Conservation (phyloP, 352 stramenopile species). For the Phytophthora podocarpi region DNA sequence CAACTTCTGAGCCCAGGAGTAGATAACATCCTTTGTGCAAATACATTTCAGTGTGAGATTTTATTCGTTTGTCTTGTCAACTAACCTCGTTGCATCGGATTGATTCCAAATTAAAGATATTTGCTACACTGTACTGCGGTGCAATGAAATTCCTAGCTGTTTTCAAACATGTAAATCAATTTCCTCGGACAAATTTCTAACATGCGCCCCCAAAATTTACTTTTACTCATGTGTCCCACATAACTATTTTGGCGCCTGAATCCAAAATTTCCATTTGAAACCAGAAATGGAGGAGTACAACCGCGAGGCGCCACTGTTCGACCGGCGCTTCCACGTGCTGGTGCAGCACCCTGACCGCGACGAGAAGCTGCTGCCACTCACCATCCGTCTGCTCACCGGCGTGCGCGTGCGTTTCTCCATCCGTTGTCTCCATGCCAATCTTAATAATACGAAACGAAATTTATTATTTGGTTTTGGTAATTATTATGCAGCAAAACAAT, state of each 20-base stretch:
- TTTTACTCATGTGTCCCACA: too few relatives aligned
- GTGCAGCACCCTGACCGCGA: slow-evolving; percentile 83
- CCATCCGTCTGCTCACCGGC: slow-evolving; percentile 76
- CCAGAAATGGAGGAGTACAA: slow-evolving; percentile 89
- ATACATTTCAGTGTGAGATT: too few relatives aligned
- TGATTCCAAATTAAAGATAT: too few relatives aligned
- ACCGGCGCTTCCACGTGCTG: slow-evolving; percentile 82
- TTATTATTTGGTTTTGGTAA: not conserved
- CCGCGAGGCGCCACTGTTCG: slow-evolving; percentile 81
- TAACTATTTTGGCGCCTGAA: slow-evolving; percentile 22
- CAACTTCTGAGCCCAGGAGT: not conserved
- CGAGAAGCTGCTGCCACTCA: slow-evolving; percentile 77
- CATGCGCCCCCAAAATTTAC: too few relatives aligned
- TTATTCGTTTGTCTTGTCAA: too few relatives aligned
- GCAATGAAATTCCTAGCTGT: too few relatives aligned
- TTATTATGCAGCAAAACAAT: slow-evolving; percentile 60
- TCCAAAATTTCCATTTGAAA: not conserved
- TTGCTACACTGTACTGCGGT: too few relatives aligned
- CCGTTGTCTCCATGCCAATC: not conserved
- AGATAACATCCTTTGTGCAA: not conserved
- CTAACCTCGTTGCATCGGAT: too few relatives aligned
- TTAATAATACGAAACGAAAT: not conserved
- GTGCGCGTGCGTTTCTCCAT: slow-evolving; percentile 57
- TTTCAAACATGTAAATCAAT: too few relatives aligned
- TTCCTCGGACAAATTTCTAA: too few relatives aligned